Conservation (phyloP, 768 basidiomycete genomes). For the Vararia minispora region DNA sequence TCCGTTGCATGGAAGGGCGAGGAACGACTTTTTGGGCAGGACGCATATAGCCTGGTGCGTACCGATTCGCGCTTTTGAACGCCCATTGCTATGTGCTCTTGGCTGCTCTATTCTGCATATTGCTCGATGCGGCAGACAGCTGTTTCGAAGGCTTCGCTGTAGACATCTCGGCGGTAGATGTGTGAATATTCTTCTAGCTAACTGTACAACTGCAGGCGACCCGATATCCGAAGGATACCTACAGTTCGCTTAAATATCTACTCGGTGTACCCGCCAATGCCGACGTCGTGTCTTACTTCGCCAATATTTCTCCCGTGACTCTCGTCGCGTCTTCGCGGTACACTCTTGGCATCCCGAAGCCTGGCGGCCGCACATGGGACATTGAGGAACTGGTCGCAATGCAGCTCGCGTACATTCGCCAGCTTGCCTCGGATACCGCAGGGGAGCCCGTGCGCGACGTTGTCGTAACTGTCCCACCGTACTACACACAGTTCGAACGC, state of each 20-base stretch:
- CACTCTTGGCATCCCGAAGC: conserved; percentile 25
- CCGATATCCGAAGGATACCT: conserved; percentile 83
- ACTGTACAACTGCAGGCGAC: conserved; percentile 50
- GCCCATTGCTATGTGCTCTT: background rate
- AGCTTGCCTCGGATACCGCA: conserved; percentile 68
- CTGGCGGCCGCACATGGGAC: conserved; percentile 61
- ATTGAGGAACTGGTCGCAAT: conserved; percentile 90
- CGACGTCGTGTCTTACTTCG: conserved; percentile 20
- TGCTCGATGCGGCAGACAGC: background rate
- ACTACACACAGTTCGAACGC: conserved; percentile 83
- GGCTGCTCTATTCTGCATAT: background rate
- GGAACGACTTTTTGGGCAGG: conserved; percentile 81
- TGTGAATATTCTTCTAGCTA: background rate
- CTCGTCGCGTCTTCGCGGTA: conserved; percentile 51
- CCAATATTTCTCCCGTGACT: conserved; percentile 43
- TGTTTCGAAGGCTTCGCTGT: background rate
- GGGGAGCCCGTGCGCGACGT: conserved; percentile 76
- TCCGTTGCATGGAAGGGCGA: conserved; percentile 87
- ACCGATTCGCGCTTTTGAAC: background rate
- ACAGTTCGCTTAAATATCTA: conserved; percentile 75
- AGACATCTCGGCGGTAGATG: no score
- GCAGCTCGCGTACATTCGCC: conserved; percentile 85
- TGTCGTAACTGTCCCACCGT: conserved; percentile 83
- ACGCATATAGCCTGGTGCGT: conserved; percentile 82
- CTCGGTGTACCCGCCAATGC: conserved; percentile 52